A percentile compares a stretch with the other conserved stretches of the same genome.
Conservation (phyloP, 2,329 filamentous ascomycete genomes). For the Calycina marina region DNA sequence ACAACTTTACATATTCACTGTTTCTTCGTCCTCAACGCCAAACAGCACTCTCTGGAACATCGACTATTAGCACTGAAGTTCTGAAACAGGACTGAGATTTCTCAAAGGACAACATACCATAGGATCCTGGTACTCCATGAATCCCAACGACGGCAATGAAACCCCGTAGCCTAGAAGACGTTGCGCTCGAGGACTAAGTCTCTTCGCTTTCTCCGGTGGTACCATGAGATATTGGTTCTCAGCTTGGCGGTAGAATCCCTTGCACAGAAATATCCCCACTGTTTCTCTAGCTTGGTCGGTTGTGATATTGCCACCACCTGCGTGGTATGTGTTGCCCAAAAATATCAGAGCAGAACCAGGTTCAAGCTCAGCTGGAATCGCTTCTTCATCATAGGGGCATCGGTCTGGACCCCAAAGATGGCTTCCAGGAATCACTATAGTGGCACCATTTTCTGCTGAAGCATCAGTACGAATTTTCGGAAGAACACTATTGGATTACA, state of each 20-base stretch:
- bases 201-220: constrained; percentile 5
- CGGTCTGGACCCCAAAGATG: background rate
- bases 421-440: background rate
- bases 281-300: constrained; percentile 8
- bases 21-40: constrained; percentile 11
- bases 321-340: background rate
- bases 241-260: constrained; percentile 6
- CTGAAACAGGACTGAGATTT: no score
- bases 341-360: background rate
- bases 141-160: constrained; percentile 4
- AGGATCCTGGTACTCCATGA: constrained; percentile 9
- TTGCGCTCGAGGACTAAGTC: constrained; percentile 4
- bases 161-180: constrained; percentile 10
- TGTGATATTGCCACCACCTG: background rate
- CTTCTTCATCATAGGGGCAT: background rate
- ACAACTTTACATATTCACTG: constrained; percentile 4
- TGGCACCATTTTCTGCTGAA: constrained; percentile 2
- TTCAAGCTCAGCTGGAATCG: background rate
- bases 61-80: no score
- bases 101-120: no score
- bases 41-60: constrained; percentile 7
- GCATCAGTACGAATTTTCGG: no score
- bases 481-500: no score
- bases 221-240: constrained; percentile 12
- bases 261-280: constrained; percentile 8